Evolutionary conservation across 495 filamentous ascomycete species (phyloP), one percentile per base, ranked within the genome.

Genomic region (Penicillium salamii): DNA sequence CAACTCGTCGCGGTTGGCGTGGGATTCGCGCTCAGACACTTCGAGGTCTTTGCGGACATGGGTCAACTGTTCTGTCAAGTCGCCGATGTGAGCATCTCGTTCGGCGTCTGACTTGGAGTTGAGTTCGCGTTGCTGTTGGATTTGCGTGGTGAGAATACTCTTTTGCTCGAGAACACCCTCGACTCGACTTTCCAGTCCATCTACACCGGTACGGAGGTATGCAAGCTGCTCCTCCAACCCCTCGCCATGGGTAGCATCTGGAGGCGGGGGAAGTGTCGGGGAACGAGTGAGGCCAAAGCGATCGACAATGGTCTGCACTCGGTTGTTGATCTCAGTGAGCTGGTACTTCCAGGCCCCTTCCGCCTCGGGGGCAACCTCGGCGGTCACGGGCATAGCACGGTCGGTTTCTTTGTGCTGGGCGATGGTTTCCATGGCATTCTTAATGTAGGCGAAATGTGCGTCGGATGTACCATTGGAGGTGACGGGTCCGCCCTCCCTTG

Each of bases 61-160:
- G 44, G 76, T 48, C 36, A 78, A 50, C 55, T 79, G 69, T 75
- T 77, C 75, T 20, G 70, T 70, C 38, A 80, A 50, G 19, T 77
- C 73, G 23, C 64, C 72, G 33, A 81, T 70, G 36, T 79, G 72
- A 5, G 73, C 72, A 53, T 83, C 81, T 37, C 79, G 76, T 52
- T 82, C 70, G 0, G 72, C 70, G 50, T 83, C 80, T 0, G 80
- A 83, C 58, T 80, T 79, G 54, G 70, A 88, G 62, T 91, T 93
- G 42, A 95, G 78, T 58, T 93, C 89, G 33, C 90, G 85, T 67
- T 97, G 91, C 62, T 95, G 89, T 68, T 95, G 90, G 55, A 96
- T 89, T 55, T 97, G 90, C 3, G 89, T 83, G 51, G 87, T 85
- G 18, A 96, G 68, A 14, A 91, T 91, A 40, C 79, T 78, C 65